Evolutionary conservation across 1,139 yeast genomes (phyloP).

Genomic region (Arxiozyma bovina): DNA sequence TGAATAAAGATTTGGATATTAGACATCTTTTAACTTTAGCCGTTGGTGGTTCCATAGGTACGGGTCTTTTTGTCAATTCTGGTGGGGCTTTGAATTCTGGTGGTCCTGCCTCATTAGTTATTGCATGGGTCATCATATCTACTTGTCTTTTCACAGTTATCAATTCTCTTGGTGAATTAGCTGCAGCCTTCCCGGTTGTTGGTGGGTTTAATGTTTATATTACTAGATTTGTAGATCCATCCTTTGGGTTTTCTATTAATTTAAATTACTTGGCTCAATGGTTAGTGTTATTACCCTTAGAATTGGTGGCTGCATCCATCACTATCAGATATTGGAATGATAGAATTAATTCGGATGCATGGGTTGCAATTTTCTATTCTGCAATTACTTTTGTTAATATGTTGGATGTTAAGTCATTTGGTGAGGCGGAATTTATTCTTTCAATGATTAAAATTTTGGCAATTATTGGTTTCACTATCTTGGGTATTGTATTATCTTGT

Average conservation of each 20-base stretch:
- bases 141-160: conserved; percentile 54
- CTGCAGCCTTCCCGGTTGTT: conserved; percentile 56
- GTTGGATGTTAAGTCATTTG: conserved; percentile 56
- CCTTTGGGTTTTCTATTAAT: conserved; percentile 71
- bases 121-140: conserved; percentile 45
- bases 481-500: conserved; percentile 59
- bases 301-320: conserved; percentile 62
- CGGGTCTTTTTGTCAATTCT: conserved; percentile 51
- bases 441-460: conserved; percentile 55
- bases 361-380: conserved; percentile 57
- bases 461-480: conserved; percentile 55
- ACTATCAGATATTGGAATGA: conserved; percentile 61
- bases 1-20: conserved; percentile 49
- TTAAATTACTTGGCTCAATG: conserved; percentile 64
- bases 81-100: conserved; percentile 55
- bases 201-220: conserved; percentile 67
- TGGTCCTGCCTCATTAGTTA: conserved; percentile 60
- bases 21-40: conserved; percentile 73
- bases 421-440: conserved; percentile 58
- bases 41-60: conserved; percentile 82
- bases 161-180: conserved; percentile 61
- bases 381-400: conserved; percentile 48
- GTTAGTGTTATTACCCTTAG: conserved; percentile 61
- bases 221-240: conserved; percentile 55
- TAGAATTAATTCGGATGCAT: conserved; percentile 49